phyloP scores from a whole-genome alignment of 768 basidiomycete genomes.

The Lactifluus rugatus region DNA sequence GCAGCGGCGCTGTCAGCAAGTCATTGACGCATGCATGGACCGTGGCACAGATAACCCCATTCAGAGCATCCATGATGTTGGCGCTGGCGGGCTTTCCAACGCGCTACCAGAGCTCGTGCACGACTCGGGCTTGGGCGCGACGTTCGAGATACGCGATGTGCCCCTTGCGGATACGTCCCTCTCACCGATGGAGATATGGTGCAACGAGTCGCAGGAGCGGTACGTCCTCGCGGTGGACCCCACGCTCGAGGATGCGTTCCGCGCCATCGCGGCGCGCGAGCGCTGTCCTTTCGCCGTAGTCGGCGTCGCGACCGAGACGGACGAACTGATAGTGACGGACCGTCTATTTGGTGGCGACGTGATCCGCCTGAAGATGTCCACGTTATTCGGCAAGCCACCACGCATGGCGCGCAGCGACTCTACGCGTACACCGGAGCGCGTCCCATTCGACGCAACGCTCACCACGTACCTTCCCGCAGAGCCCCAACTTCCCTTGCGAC shows the following conservation, averaged over 20 bases:
- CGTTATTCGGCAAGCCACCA: constrained; percentile 93
- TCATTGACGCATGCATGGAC: constrained; percentile 84
- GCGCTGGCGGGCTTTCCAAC: constrained; percentile 94
- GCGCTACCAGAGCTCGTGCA: constrained; percentile 96
- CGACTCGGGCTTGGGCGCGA: constrained; percentile 85
- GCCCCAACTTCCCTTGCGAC: constrained; percentile 34
- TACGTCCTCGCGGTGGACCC: constrained; percentile 88
- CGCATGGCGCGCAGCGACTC: constrained; percentile 73
- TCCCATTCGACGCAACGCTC: constrained; percentile 65
- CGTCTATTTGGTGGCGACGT: constrained; percentile 68
- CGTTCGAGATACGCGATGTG: constrained; percentile 89
- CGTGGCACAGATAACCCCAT: constrained; percentile 61
- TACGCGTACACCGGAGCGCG: constrained; percentile 32
- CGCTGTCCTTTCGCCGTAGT: constrained; percentile 91
- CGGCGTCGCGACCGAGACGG: constrained; percentile 71
- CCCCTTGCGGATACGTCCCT: constrained; percentile 85
- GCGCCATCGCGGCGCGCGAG: constrained; percentile 73
- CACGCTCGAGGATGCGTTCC: constrained; percentile 53
- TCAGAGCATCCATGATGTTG: constrained; percentile 96
- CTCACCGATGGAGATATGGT: constrained; percentile 99
- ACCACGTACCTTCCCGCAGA: constrained; percentile 48
- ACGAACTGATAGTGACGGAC: constrained; percentile 85
- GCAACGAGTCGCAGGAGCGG: constrained; percentile 96
- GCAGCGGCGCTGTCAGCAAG: constrained; percentile 94
- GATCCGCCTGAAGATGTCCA: constrained; percentile 87